These are phyloP conservation scores for Mortierella hygrophila DNA, from an alignment of 192 early-diverging fungal genomes.

Conservation along the genomic window DNA sequence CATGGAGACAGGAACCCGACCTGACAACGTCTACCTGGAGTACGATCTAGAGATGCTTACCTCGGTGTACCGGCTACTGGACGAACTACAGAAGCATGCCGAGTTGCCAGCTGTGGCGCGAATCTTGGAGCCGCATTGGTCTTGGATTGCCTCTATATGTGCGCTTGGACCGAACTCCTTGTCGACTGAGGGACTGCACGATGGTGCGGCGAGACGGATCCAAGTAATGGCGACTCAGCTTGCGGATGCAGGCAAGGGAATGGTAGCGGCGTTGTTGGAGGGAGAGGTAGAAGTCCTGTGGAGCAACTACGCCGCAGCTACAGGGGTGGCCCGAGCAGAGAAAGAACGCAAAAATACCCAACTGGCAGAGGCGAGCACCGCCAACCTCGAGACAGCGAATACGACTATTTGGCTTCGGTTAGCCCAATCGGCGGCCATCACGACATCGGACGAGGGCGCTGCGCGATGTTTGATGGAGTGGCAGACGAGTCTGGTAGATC, in stretches of 20 bases:
- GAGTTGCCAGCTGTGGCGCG: neutral
- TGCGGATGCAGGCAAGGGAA: neutral
- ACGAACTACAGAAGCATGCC: neutral
- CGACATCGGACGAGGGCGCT: neutral
- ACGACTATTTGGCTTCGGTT: slow-evolving; percentile 19
- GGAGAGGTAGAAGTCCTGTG: slow-evolving; percentile 23
- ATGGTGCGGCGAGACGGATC: neutral
- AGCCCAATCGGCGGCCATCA: slow-evolving; percentile 20
- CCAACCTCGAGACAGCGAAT: slow-evolving; percentile 4
- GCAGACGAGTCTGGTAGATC: slow-evolving; percentile 20
- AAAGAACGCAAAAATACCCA: neutral
- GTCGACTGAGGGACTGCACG: neutral
- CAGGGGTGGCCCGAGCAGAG: slow-evolving; percentile 3
- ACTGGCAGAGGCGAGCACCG: neutral
- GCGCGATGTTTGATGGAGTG: slow-evolving; percentile 15
- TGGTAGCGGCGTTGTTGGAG: neutral
- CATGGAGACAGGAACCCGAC: neutral
- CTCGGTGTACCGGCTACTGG: slow-evolving; percentile 17
- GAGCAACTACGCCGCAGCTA: slow-evolving; percentile 26
- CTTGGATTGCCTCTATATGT: slow-evolving; percentile 23
- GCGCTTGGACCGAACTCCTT: slow-evolving; percentile 21
- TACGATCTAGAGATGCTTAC: slow-evolving; percentile 32
- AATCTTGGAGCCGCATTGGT: slow-evolving; percentile 22
- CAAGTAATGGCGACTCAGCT: neutral
- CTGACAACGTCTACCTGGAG: slow-evolving; percentile 8